Conservation (phyloP, 1,139 yeast species). For the Yamadazyma mexicana region DNA sequence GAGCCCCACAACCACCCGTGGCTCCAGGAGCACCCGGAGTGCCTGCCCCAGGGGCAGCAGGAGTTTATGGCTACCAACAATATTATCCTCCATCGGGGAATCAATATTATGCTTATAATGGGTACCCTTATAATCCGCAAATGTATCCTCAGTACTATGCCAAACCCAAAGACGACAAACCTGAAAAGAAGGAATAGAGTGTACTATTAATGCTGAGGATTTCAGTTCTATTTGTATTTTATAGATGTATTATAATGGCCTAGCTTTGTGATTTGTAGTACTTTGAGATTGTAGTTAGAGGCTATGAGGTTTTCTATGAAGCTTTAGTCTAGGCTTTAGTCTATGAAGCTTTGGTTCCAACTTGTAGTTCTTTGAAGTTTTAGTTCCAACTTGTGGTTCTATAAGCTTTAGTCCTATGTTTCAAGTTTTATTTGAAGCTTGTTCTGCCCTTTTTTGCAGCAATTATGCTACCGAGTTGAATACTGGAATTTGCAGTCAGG, state of each 20-base stretch:
- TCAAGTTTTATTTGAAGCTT: too few species aligned
- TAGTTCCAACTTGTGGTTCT: too few species aligned
- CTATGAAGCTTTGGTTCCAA: too few species aligned
- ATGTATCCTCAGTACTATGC: slow-evolving; percentile 18
- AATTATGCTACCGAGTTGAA: too few species aligned
- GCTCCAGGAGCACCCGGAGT: slow-evolving; percentile 6
- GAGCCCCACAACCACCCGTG: slow-evolving; percentile 5
- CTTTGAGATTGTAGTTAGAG: too few species aligned
- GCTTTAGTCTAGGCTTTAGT: too few species aligned
- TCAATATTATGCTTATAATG: slow-evolving; percentile 21
- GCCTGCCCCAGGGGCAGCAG: slow-evolving; percentile 10
- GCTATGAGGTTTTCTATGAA: too few species aligned
- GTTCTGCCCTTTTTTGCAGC: too few species aligned
- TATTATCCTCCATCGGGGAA: slow-evolving; percentile 14
- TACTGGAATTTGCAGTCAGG: too few species aligned
- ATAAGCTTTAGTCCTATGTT: too few species aligned
- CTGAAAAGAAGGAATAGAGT: slow-evolving; percentile 10
- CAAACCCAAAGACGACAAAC: slow-evolving; percentile 13
- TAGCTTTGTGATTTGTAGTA: too few species aligned
- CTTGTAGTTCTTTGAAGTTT: too few species aligned
- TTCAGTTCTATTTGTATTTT: slow-evolving; percentile 10
- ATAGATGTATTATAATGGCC: slow-evolving; percentile 12
- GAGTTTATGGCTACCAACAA: slow-evolving; percentile 20
- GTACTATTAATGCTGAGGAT: not conserved
- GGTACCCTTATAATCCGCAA: slow-evolving; percentile 24